phyloP scores from a whole-genome alignment of 2,329 filamentous ascomycete species.

The Emergomyces pasteurianus region DNA sequence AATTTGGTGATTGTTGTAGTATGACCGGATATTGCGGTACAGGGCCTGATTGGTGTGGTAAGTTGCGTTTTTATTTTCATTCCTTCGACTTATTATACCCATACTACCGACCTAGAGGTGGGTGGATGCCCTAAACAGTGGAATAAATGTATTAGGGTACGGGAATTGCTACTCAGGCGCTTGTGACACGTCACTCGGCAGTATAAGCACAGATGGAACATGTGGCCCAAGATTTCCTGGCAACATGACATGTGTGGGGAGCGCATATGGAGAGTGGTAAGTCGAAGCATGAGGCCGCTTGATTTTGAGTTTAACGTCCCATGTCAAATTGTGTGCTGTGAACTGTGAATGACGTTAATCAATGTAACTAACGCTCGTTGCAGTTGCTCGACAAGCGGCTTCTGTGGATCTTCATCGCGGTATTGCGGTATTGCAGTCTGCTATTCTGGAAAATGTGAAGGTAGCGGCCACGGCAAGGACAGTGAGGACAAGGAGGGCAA shows the following conservation, averaged over 20 bases:
- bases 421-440: slow-evolving; percentile 15
- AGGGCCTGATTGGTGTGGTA: not conserved
- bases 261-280: slow-evolving; percentile 9
- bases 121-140: not conserved
- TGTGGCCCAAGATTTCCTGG: slow-evolving; percentile 1
- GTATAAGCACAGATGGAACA: not conserved
- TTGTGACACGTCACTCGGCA: not conserved
- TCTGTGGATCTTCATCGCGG: slow-evolving; percentile 12
- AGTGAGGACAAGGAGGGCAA: not conserved
- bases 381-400: slow-evolving; percentile 11
- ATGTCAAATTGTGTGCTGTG: not conserved
- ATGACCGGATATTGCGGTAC: not conserved
- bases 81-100: not conserved
- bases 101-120: not conserved
- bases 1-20: slow-evolving; percentile 3
- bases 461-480: not conserved
- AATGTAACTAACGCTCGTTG: not conserved
- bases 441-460: slow-evolving; percentile 14
- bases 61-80: not conserved
- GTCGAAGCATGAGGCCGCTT: not conserved
- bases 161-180: slow-evolving; percentile 3
- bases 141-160: not conserved
- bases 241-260: slow-evolving; percentile 4
- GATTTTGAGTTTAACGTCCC: not conserved
- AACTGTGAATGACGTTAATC: not conserved